A percentile compares a stretch with the other conserved stretches of the same genome.
Conservation (phyloP, 1,139 yeast species). For the Yamadazyma pseudoaaseri region DNA sequence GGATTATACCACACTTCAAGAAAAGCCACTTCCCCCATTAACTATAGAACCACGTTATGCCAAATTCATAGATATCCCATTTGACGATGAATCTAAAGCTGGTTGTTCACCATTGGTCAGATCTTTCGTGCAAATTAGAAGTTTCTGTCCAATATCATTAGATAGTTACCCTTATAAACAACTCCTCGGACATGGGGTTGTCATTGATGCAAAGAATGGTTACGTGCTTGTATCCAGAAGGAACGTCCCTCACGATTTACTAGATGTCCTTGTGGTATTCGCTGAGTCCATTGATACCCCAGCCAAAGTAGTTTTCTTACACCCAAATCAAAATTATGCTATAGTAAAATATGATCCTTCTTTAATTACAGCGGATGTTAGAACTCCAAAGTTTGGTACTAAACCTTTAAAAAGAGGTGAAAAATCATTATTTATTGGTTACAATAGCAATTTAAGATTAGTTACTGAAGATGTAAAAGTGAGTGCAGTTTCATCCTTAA, state of each 20-base stretch:
- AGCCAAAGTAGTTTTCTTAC: slow-evolving; percentile 77
- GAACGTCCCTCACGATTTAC: slow-evolving; percentile 80
- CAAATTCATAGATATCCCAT: slow-evolving; percentile 67
- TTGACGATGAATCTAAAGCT: slow-evolving; percentile 43
- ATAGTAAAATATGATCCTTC: slow-evolving; percentile 80
- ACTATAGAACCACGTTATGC: slow-evolving; percentile 55
- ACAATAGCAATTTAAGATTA: slow-evolving; percentile 66
- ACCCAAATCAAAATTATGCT: slow-evolving; percentile 87
- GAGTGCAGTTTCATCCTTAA: slow-evolving; percentile 72
- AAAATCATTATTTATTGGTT: slow-evolving; percentile 73
- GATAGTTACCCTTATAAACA: slow-evolving; percentile 71
- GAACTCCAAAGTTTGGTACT: slow-evolving; percentile 61
- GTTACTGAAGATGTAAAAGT: slow-evolving; percentile 76
- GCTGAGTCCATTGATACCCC: slow-evolving; percentile 86
- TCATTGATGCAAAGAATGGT: slow-evolving; percentile 78
- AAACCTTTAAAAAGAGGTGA: slow-evolving; percentile 73
- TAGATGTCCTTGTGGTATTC: slow-evolving; percentile 74
- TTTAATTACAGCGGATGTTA: slow-evolving; percentile 42
- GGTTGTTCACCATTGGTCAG: slow-evolving; percentile 53
- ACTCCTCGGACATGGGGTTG: slow-evolving; percentile 71
- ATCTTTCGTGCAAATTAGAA: slow-evolving; percentile 66
- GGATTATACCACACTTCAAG: slow-evolving; percentile 75
- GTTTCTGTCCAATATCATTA: slow-evolving; percentile 63
- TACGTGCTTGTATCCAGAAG: slow-evolving; percentile 77
- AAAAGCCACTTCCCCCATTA: slow-evolving; percentile 55